These are phyloP conservation scores for Nemania diffusa DNA, from an alignment of 2,329 filamentous ascomycete species.

Conservation along the genomic window DNA sequence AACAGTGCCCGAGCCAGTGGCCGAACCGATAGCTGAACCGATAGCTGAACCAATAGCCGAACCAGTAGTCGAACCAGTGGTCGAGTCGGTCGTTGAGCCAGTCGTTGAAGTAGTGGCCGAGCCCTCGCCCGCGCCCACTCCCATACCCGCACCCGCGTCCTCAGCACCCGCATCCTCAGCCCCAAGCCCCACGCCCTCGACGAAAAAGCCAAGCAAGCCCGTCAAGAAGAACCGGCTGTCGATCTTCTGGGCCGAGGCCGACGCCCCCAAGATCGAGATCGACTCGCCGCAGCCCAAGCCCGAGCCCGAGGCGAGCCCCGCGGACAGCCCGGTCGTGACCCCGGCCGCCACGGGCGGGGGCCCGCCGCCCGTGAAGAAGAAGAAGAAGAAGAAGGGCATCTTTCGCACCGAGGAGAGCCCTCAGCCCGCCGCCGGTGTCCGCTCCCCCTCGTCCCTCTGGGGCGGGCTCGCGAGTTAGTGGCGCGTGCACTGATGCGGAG, in stretches of 20 bases:
- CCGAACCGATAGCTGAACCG: neutral
- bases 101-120: neutral
- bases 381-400: conserved; percentile 25
- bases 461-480: too few species aligned
- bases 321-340: neutral
- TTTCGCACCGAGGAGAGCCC: conserved; percentile 8
- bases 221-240: conserved; percentile 23
- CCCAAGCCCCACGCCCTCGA: neutral
- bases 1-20: neutral
- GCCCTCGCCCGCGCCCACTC: neutral
- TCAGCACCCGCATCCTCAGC: neutral
- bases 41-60: neutral
- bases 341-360: neutral
- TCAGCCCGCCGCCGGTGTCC: neutral
- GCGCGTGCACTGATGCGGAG: too few species aligned
- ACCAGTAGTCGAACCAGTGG: neutral
- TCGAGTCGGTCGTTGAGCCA: neutral
- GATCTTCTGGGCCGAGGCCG: conserved; percentile 9
- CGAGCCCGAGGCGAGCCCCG: neutral
- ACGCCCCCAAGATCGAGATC: neutral
- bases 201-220: neutral
- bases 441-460: too few species aligned
- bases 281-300: neutral
- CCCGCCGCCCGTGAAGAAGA: conserved; percentile 1
- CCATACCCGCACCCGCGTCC: neutral